A percentile compares a stretch with the other conserved stretches of the same genome.
Evolutionary conservation across 305 asterid genomes (phyloP).

Genomic region (Fraxinus sp.): DNA sequence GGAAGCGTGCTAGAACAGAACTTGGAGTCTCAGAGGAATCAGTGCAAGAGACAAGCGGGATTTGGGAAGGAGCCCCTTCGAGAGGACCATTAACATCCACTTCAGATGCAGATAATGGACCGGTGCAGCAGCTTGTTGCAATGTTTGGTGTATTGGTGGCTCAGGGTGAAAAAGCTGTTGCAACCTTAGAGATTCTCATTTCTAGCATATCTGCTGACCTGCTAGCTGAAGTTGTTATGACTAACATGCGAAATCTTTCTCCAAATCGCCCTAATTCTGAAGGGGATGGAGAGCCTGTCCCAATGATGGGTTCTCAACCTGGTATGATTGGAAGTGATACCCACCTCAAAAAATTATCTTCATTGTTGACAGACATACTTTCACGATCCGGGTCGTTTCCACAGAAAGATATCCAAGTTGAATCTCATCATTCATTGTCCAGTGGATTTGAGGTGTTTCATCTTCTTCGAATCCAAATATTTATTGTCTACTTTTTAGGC

Average conservation of each 20-base stretch:
- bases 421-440: constrained; percentile 38
- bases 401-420: constrained; percentile 36
- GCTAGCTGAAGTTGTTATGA: constrained; percentile 93
- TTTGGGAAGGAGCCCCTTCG: constrained; percentile 39
- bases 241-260: constrained; percentile 80
- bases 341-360: constrained; percentile 63
- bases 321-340: constrained; percentile 47
- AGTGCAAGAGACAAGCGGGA: constrained; percentile 43
- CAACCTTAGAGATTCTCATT: constrained; percentile 83
- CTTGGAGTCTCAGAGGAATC: constrained; percentile 50
- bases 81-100: constrained; percentile 40
- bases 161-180: constrained; percentile 90
- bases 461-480: constrained; percentile 20
- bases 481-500: constrained; percentile 5
- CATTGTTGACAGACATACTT: constrained; percentile 55
- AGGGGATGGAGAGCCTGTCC: constrained; percentile 51
- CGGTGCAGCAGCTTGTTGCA: constrained; percentile 93
- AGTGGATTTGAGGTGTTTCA: constrained; percentile 58
- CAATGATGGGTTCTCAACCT: constrained; percentile 35
- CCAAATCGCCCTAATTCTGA: constrained; percentile 49
- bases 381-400: constrained; percentile 42
- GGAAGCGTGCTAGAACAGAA: constrained; percentile 64
- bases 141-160: constrained; percentile 93
- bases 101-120: constrained; percentile 66
- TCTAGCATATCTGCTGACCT: constrained; percentile 94